These are phyloP conservation scores for Ophiocordyceps australis DNA, from an alignment of 2,329 filamentous ascomycete genomes.

Conservation along the genomic window DNA sequence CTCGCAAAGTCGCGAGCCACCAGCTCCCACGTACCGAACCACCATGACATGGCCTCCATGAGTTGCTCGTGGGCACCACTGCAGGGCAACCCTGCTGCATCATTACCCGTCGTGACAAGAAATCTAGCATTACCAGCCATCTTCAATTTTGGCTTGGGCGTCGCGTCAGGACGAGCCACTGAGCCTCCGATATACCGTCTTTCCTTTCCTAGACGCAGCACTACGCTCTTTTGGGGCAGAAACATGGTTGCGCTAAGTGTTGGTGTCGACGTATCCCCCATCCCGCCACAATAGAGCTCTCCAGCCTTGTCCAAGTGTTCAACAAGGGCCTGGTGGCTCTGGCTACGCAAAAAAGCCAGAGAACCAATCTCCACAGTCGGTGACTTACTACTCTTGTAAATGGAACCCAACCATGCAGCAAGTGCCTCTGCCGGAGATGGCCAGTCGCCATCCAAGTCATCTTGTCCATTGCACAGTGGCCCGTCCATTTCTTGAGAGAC, in stretches of 20 bases:
- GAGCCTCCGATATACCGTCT: constrained; percentile 4
- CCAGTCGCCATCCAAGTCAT: constrained; percentile 3
- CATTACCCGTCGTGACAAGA: background rate
- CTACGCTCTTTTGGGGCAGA: constrained; percentile 25
- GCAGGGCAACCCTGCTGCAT: too few relatives aligned
- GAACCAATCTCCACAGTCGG: constrained; percentile 36
- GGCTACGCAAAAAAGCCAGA: constrained; percentile 28
- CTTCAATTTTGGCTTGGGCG: constrained; percentile 5
- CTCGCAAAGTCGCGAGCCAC: constrained; percentile 18
- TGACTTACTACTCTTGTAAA: constrained; percentile 31
- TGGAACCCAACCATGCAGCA: constrained; percentile 13
- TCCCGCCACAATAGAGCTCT: constrained; percentile 26
- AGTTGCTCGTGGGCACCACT: background rate
- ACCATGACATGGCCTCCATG: constrained; percentile 9
- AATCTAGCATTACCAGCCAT: background rate
- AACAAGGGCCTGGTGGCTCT: constrained; percentile 27
- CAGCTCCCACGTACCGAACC: constrained; percentile 16
- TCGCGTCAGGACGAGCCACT: constrained; percentile 8
- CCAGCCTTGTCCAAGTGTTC: constrained; percentile 27
- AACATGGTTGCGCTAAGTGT: constrained; percentile 37
- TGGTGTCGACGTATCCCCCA: constrained; percentile 29
- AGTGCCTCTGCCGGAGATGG: constrained; percentile 11
- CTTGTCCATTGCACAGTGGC: constrained; percentile 3
- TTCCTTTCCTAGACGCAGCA: constrained; percentile 29
- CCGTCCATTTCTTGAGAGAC: background rate